phyloP scores from a whole-genome alignment of 441 rosid genomes.

The Corymbia citriodora region DNA sequence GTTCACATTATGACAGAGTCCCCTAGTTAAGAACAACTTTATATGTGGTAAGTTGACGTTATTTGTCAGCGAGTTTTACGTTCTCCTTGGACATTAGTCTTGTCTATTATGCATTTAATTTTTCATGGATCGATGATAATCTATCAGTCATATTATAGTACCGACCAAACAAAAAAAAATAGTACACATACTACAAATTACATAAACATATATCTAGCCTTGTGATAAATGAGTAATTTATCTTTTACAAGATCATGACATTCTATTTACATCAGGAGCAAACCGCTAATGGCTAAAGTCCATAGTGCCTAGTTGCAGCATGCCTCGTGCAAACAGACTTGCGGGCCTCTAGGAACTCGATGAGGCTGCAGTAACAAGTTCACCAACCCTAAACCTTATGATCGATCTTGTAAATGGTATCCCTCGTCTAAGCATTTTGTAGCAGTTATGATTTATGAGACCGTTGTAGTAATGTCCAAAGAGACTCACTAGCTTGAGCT shows the following conservation, averaged over 20 bases:
- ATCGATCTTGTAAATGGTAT: neutral
- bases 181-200: neutral
- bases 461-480: neutral
- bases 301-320: neutral
- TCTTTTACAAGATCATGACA: neutral
- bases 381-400: fast-evolving
- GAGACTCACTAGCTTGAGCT: neutral
- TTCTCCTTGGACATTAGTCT: neutral
- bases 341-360: neutral
- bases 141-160: neutral
- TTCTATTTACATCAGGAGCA: neutral
- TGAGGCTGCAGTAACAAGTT: fast-evolving
- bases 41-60: neutral
- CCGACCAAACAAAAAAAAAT: too few relatives aligned
- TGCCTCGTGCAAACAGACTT: neutral
- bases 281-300: neutral
- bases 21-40: neutral
- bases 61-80: neutral
- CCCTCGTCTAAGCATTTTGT: neutral
- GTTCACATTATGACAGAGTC: neutral
- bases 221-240: neutral
- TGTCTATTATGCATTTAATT: neutral
- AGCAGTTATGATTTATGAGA: neutral
- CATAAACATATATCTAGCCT: neutral
- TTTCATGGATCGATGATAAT: neutral